Percentiles rank a stretch among this genome's conserved stretches.
phyloP scores from a whole-genome alignment of 2,329 filamentous ascomycete genomes.

The Trichoderma brevicompactum region DNA sequence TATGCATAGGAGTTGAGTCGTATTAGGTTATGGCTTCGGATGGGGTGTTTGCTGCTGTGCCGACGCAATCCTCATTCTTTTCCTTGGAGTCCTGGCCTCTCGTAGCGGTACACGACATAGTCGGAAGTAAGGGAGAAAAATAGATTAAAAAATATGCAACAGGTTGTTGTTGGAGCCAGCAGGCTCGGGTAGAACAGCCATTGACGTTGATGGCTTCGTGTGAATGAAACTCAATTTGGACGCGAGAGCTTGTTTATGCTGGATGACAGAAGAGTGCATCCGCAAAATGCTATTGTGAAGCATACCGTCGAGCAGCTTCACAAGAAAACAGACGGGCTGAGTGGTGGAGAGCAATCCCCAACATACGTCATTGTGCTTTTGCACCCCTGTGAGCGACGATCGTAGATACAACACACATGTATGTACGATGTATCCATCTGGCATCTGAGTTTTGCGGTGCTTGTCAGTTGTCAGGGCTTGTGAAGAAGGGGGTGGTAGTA shows the following conservation, averaged over 20 bases:
- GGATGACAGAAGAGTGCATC: slow-evolving; percentile 2
- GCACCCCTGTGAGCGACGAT: slow-evolving; percentile 14
- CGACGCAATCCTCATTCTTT: slow-evolving; percentile 10
- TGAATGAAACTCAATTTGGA: background rate
- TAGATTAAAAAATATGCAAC: background rate
- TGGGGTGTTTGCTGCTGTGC: slow-evolving; percentile 11
- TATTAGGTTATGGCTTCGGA: slow-evolving; percentile 9
- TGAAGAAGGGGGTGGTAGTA: background rate
- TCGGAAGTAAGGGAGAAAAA: background rate
- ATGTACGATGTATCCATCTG: background rate
- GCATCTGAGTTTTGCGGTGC: background rate
- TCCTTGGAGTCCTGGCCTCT: background rate
- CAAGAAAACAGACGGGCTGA: background rate
- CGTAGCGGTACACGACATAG: background rate
- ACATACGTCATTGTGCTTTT: slow-evolving; percentile 27
- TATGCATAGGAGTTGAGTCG: slow-evolving; percentile 1
- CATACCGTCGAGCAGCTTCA: slow-evolving; percentile 3
- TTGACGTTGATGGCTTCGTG: slow-evolving; percentile 25
- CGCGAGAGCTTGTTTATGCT: slow-evolving; percentile 5
- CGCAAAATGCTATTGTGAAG: background rate
- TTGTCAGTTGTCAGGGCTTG: background rate
- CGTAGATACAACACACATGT: slow-evolving; percentile 20
- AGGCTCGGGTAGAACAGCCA: background rate
- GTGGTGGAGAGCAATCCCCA: slow-evolving; percentile 1
- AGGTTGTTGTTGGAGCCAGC: background rate